phyloP scores from a whole-genome alignment of 257 asterid species.

The Nyctanthes arbortristis region DNA sequence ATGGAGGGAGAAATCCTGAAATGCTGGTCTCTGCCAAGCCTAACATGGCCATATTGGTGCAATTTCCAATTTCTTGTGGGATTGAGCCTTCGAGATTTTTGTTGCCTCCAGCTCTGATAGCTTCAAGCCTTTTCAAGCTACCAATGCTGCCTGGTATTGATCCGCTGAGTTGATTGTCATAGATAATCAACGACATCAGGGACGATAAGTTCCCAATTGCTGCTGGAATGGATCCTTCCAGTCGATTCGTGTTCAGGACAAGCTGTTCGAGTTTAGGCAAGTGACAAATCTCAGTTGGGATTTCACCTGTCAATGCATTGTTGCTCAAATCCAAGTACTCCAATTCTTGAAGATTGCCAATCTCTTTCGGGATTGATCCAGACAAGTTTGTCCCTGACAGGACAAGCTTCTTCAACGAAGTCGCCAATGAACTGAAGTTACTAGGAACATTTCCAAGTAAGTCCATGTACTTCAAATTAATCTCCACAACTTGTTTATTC shows the following conservation, averaged over 20 bases:
- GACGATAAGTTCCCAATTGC: conserved; percentile 54
- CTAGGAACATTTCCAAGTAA: conserved; percentile 52
- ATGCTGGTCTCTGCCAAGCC: conserved; percentile 79
- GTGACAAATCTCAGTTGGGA: conserved; percentile 44
- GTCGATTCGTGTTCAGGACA: conserved; percentile 48
- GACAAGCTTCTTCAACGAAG: conserved; percentile 43
- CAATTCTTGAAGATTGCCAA: conserved; percentile 45
- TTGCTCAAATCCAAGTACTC: conserved; percentile 58
- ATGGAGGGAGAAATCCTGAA: conserved; percentile 68
- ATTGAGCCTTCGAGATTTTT: conserved; percentile 66
- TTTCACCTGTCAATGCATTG: conserved; percentile 60
- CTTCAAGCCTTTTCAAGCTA: conserved; percentile 45
- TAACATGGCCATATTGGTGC: conserved; percentile 50
- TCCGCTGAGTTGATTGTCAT: conserved; percentile 66
- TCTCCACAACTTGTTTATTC: conserved; percentile 46
- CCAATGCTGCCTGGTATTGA: conserved; percentile 59
- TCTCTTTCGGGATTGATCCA: conserved; percentile 51
- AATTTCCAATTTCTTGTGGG: conserved; percentile 67
- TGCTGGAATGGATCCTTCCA: conserved; percentile 52
- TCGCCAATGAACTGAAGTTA: conserved; percentile 42
- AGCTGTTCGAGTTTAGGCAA: conserved; percentile 51
- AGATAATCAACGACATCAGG: conserved; percentile 45
- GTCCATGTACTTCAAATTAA: conserved; percentile 56
- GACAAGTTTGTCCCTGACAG: conserved; percentile 61
- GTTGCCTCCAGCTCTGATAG: conserved; percentile 78